Conservation (phyloP, 257 asterid species). For the Przewalskia tangutica region DNA sequence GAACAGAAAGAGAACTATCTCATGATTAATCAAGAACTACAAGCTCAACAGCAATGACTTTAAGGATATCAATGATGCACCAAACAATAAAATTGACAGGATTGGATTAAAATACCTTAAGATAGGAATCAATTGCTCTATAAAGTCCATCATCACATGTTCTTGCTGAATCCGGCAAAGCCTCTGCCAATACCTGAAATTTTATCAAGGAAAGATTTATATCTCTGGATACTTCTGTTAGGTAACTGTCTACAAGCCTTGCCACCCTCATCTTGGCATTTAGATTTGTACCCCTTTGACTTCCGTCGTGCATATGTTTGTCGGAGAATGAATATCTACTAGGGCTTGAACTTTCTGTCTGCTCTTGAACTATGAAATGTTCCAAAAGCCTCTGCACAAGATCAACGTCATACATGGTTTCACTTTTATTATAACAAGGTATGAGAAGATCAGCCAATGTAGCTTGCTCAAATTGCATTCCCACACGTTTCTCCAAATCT, state of each 20-base stretch:
- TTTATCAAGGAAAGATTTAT: slow-evolving; percentile 60
- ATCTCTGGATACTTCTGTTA: slow-evolving; percentile 87
- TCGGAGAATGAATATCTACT: slow-evolving; percentile 46
- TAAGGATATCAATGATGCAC: not conserved
- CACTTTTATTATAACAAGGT: slow-evolving; percentile 54
- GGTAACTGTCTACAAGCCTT: slow-evolving; percentile 82
- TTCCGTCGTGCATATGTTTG: slow-evolving; percentile 33
- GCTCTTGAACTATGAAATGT: slow-evolving; percentile 88
- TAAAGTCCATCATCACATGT: slow-evolving; percentile 82
- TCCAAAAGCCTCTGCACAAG: slow-evolving; percentile 88
- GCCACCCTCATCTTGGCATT: slow-evolving; percentile 87
- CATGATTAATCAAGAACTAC: not conserved
- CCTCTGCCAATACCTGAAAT: slow-evolving; percentile 88
- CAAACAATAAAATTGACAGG: not conserved
- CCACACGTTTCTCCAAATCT: slow-evolving; percentile 84
- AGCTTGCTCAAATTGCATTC: slow-evolving; percentile 95
- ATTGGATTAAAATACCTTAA: slow-evolving; percentile 46
- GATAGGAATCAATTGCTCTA: slow-evolving; percentile 88
- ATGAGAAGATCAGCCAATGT: slow-evolving; percentile 62
- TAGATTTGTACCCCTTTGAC: slow-evolving; percentile 33
- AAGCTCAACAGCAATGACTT: not conserved
- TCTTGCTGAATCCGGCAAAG: slow-evolving; percentile 82
- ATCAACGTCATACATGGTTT: slow-evolving; percentile 69
- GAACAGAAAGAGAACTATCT: not conserved
- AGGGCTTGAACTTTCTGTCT: slow-evolving; percentile 65